Evolutionary conservation across 2,329 filamentous ascomycete species (phyloP), one percentile per base, ranked within the genome.

Genomic region (Neonectria ditissima): DNA sequence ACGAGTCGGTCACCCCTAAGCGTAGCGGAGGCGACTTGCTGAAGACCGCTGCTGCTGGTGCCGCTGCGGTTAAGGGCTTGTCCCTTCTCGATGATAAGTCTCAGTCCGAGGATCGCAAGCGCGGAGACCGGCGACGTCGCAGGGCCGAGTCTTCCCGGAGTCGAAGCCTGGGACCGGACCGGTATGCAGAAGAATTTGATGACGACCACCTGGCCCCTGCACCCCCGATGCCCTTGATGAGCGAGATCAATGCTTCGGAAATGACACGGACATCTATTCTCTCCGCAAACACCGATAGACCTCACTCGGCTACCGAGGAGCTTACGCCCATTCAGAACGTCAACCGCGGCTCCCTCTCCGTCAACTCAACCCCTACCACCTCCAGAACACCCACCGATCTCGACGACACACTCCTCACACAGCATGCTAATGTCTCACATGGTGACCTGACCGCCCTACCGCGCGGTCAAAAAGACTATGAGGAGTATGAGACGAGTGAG

Each of bases 141-240:
- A 80, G 86, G 62, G 82, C 83, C 2, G 86, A 87, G 65, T 81
- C 80, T 4, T 76, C 82, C 7, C 72, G 72, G 77, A 86, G 74
- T 61, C 77, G 79, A 44, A 83, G 81, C 32, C 76, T 83, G 10
- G 80, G 79, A 7, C 77, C 79, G 16, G 83, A 85, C 44, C 79
- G 78, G 51, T 81, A 82, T 63, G 75, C 76, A 1, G 84, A 87
- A 13, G 84, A 85, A 11, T 83, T 84, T 41, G 86, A 86, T 6
- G 82, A 86, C 2, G 81, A 86, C 63, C 84, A 88, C 55, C 5
- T 50, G 47, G 87, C 92, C 14, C 83, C 83, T 10, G 78, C 80
- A 5, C 91, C 94, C 7, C 92, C 92, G 6, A 93, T 97, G 91
- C 95, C 95, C 3, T 85, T 97, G 66, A 91, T 92, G 78, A 97